Evolutionary conservation across 1,139 yeast species (phyloP), one percentile per base, ranked within the genome.

Genomic region (Suhomyces kunorum): DNA sequence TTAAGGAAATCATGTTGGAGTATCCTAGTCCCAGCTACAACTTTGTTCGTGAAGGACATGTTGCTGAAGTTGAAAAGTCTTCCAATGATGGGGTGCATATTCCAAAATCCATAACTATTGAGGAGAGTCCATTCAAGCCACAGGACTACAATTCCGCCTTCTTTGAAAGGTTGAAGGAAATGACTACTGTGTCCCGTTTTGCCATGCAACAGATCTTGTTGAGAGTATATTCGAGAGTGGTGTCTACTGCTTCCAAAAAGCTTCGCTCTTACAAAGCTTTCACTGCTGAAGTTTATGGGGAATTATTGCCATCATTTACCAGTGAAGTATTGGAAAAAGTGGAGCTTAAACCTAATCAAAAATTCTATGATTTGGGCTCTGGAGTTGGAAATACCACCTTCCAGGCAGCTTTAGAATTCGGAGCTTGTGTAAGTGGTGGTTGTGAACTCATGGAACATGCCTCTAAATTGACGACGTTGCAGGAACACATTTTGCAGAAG

Each of bases 361-460:
- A 71, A 17, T 89, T 88, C 55, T 81, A 89, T 46, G 97, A 87
- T 61, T 68, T 90, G 27, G 98, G 97, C 0, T 87, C 95, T 0
- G 97, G 97, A 5, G 97, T 90, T 4, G 98, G 96, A 0, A 89
- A 89, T 56, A 87, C 96, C 40, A 84, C 87, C 0, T 74, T 89
- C 37, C 97, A 89, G 59, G 95, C 96, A 0, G 89, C 96, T 0
- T 63, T 89, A 20, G 96, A 89, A 54, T 81, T 80, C 58, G 96
- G 96, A 1, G 87, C 90, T 44, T 69, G 70, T 37, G 51, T 58
- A 6, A 82, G 95, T 59, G 88, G 87, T 54, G 98, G 98, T 0
- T 87, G 94, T 61, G 98, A 90, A 57, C 74, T 90, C 32, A 89
- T 88, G 95, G 75, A 76, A 22, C 83, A 83, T 50, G 95, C 97